phyloP scores from a whole-genome alignment of 75 land plant species.

The Pinus albicaulis region DNA sequence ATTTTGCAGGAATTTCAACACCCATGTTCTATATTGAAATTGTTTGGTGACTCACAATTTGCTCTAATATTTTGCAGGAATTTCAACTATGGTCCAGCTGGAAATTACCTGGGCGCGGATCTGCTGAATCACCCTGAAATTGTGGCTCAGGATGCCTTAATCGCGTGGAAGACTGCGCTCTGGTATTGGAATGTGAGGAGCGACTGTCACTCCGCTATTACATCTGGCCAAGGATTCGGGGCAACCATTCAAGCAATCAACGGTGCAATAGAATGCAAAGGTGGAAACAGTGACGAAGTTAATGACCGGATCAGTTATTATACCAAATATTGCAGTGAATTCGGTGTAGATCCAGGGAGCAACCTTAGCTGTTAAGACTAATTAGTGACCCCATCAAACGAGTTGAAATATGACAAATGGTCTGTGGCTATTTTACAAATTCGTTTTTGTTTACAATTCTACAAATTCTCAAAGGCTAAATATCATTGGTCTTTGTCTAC shows the following conservation, averaged over 20 bases:
- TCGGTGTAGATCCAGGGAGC: background rate
- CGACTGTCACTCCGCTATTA: background rate
- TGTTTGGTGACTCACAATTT: too few species aligned
- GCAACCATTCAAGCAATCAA: conserved; percentile 30
- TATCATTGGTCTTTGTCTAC: too few species aligned
- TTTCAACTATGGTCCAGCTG: background rate
- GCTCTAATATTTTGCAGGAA: too few species aligned
- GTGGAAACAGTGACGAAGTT: conserved; percentile 12
- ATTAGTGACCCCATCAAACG: too few species aligned
- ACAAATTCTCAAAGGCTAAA: too few species aligned
- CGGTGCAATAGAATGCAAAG: conserved; percentile 24
- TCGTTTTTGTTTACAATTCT: too few species aligned
- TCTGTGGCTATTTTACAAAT: too few species aligned
- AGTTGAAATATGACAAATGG: too few species aligned
- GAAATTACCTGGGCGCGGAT: background rate
- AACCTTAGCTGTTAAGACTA: conserved; percentile 25
- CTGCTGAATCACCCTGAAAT: background rate
- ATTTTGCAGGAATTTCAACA: too few species aligned
- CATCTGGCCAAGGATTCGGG: background rate
- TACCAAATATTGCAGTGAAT: conserved; percentile 18
- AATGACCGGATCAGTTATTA: conserved; percentile 19
- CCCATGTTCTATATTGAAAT: too few species aligned
- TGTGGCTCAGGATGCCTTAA: background rate
- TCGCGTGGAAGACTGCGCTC: background rate
- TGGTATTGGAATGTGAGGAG: conserved; percentile 3